Evolutionary conservation across 345 rosid species (phyloP), one percentile per base, ranked within the genome.

Genomic region (Chamaenerion angustifolium): DNA sequence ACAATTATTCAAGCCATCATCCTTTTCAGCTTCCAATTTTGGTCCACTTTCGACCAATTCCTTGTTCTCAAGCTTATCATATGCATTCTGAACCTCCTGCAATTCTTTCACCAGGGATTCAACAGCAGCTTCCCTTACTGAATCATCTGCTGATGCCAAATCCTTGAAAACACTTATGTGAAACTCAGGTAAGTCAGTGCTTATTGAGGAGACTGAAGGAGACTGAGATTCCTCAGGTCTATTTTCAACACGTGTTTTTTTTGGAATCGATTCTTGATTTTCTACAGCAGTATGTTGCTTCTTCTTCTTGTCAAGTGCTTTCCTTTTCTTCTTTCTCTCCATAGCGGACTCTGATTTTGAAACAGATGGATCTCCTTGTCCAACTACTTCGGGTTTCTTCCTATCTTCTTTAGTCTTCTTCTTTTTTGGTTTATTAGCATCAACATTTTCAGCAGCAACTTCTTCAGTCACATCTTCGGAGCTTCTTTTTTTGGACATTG

Each of bases 321-420:
- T 88, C 50, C 95, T 69, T 54, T 72, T 79, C 78, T 93, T 93
- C 64, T 55, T 70, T 54, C 78, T 79, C 78, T 92, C 90, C 99
- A 92, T 92, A 5, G 79, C 79, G n/a, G 68, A 71, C 44, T 68
- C 57, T 6, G 75, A 68, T 45, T 57, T 55, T 9, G 78, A 66
- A 51, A 57, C 64, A 7, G 12, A 42, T 5, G 53, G 12, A 16
- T 18, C 18, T 11, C 10, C 55, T 42, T 37, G 21, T 63, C 40
- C 35, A 58, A 11, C 52, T 59, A 41, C 43, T 65, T 51, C 57
- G 46, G 57, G 25, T 51, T 11, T 49, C 69, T 45, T 53, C 72
- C 58, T 70, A 80, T 31, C 58, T 35, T 68, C 80, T 80, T 78
- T 41, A 23, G 23, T 41, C 18, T 19, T 31, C 37, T 31, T 31